phyloP scores from a whole-genome alignment of 2,329 filamentous ascomycete species.

The Alternaria ventricosa region DNA sequence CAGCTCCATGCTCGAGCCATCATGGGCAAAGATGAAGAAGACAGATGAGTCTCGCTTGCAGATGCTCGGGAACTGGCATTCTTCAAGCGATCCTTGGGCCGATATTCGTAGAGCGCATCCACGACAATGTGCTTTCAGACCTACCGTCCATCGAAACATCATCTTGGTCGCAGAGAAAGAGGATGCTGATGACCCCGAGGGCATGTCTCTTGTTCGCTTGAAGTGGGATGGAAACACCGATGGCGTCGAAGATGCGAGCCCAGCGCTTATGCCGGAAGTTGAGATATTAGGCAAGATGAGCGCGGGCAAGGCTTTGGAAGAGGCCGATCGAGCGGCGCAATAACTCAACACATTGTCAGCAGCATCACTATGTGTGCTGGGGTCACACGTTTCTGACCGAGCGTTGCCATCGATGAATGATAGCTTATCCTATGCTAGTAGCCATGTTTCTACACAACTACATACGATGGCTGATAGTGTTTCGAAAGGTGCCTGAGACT shows the following conservation, averaged over 20 bases:
- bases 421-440: neutral
- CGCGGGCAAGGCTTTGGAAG: neutral
- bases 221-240: neutral
- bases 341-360: neutral
- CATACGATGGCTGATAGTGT: neutral
- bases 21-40: neutral
- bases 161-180: constrained; percentile 1
- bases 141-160: neutral
- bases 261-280: neutral
- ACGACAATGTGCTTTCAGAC: neutral
- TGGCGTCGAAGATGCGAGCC: neutral
- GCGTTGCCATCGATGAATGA: neutral
- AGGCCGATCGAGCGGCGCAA: neutral
- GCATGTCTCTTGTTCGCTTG: neutral
- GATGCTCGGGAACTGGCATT: constrained; percentile 1
- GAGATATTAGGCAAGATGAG: neutral
- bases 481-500: neutral
- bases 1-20: neutral
- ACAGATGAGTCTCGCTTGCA: constrained; percentile 1
- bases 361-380: neutral
- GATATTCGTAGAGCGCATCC: neutral
- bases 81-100: neutral
- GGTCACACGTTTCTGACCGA: neutral
- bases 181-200: neutral
- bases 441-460: neutral